These are phyloP conservation scores for Phylloboletellus chloephorus DNA, from an alignment of 1,284 basidiomycete genomes.

Conservation along the genomic window DNA sequence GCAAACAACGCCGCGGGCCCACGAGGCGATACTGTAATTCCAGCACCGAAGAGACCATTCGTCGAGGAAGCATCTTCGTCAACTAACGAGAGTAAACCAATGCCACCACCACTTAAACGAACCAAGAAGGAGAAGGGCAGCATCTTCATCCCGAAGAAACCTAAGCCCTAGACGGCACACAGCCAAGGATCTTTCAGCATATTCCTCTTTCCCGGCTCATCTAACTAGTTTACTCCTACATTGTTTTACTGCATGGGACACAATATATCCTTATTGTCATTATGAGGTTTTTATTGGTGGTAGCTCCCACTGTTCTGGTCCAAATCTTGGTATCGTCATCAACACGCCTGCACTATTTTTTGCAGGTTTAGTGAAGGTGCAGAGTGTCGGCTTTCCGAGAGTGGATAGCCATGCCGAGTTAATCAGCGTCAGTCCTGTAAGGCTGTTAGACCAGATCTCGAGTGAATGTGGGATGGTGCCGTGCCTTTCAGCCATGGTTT, in stretches of 20 bases:
- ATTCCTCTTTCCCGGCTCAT: slow-evolving; percentile 4
- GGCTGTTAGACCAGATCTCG: slow-evolving; percentile 3
- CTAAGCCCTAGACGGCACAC: slow-evolving; percentile 20
- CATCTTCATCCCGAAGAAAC: slow-evolving; percentile 49
- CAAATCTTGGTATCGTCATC: slow-evolving; percentile 79
- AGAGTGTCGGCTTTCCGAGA: slow-evolving; percentile 74
- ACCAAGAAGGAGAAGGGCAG: slow-evolving; percentile 39
- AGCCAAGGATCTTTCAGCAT: neutral
- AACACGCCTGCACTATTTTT: slow-evolving; percentile 61
- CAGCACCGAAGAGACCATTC: slow-evolving; percentile 23
- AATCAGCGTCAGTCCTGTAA: slow-evolving; percentile 71
- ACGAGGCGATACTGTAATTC: neutral
- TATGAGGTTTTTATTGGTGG: slow-evolving; percentile 59
- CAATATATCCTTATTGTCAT: slow-evolving; percentile 19
- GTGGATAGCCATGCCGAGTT: slow-evolving; percentile 87
- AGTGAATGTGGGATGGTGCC: slow-evolving; percentile 9
- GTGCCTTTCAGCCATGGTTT: slow-evolving; percentile 80
- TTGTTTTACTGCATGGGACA: slow-evolving; percentile 7
- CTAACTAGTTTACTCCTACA: slow-evolving; percentile 9
- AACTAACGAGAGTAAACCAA: slow-evolving; percentile 11
- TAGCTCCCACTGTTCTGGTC: slow-evolving; percentile 79
- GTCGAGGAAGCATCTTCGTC: slow-evolving; percentile 17
- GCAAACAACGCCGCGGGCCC: slow-evolving; percentile 2
- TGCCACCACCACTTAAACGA: slow-evolving; percentile 30
- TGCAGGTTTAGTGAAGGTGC: slow-evolving; percentile 83